These are phyloP conservation scores for Phytophthora cactorum DNA, from an alignment of 352 stramenopile genomes.

Conservation along the genomic window DNA sequence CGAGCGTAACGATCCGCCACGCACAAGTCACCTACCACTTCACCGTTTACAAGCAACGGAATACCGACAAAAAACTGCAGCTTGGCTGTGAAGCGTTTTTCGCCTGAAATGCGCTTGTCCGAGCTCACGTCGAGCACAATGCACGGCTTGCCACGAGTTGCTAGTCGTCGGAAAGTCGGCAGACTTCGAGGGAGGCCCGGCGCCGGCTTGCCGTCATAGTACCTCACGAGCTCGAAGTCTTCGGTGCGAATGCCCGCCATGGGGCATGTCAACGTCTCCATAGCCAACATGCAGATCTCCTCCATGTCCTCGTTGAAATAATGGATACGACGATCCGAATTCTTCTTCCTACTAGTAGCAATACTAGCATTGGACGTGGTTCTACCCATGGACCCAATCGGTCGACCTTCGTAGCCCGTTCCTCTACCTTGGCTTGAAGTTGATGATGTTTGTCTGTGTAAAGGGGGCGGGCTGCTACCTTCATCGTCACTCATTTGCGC, in stretches of 20 bases:
- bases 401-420: constrained; percentile 35
- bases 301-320: constrained; percentile 92
- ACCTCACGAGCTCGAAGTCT: constrained; percentile 89
- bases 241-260: constrained; percentile 90
- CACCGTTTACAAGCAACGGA: constrained; percentile 81
- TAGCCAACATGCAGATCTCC: constrained; percentile 88
- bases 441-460: constrained; percentile 26
- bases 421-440: constrained; percentile 37
- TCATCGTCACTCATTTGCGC: constrained; percentile 42
- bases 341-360: constrained; percentile 45
- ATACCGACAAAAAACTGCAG: constrained; percentile 91
- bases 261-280: constrained; percentile 85
- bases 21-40: constrained; percentile 88
- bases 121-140: constrained; percentile 89
- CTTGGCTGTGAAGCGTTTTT: constrained; percentile 84
- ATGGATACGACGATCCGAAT: constrained; percentile 63
- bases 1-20: constrained; percentile 82
- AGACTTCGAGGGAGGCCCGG: constrained; percentile 73
- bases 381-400: constrained; percentile 40
- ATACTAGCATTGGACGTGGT: constrained; percentile 43
- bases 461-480: constrained; percentile 33
- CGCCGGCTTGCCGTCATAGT: constrained; percentile 63
- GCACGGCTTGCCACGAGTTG: constrained; percentile 85
- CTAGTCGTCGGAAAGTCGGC: constrained; percentile 87
- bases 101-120: constrained; percentile 89